Base-by-base conservation (phyloP, 1,139 yeast genomes). In the Groenewaldozyma auringiensis region DNA sequence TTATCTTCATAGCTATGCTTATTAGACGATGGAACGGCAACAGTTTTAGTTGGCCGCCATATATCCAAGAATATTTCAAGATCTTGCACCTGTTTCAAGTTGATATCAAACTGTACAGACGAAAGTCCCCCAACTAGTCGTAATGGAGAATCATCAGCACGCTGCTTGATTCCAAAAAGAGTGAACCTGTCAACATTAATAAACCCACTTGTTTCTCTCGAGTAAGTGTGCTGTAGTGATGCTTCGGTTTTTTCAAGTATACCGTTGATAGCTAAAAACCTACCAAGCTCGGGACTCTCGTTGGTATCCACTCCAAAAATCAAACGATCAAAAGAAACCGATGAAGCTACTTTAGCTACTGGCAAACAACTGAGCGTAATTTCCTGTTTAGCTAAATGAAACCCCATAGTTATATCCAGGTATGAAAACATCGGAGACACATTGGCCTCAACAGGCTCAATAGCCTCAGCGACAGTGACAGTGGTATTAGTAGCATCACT, bases 321-420 rank as follows among this genome's bases (percentile, higher is more conserved):
- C 27, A 85, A 76, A 0, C 82, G 81, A 29, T 80, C 83, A 35
- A 83, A 70, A 2, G 86, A 83, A 21, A 87, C 82, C 27, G 84
- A 76, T 0, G 96, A 94, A 32, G 88, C 89, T 1, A 92, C 94
- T 59, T 85, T 86, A 0, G 97, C 97, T 13, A 82, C 81, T 0
- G 98, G 97, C 52, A 85, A 92, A 70, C 97, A 92, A 54, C 95
- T 83, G 44, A 92, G 69, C 2, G 84, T 76, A 27, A 92, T 62
- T 43, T 75, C 77, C 60, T 92, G 97, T 34, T 79, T 76, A 25
- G 81, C 87, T 43, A 89, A 74, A 42, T 76, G 69, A 3, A 88
- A 56, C 1, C 83, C 79, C 45, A 85, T 63, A 47, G 78, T 81
- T 21, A 88, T 59, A 54, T 85, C 89, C 48, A 83, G 64, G 27